phyloP scores from a whole-genome alignment of 768 basidiomycete species.

The Russula olivacea region DNA sequence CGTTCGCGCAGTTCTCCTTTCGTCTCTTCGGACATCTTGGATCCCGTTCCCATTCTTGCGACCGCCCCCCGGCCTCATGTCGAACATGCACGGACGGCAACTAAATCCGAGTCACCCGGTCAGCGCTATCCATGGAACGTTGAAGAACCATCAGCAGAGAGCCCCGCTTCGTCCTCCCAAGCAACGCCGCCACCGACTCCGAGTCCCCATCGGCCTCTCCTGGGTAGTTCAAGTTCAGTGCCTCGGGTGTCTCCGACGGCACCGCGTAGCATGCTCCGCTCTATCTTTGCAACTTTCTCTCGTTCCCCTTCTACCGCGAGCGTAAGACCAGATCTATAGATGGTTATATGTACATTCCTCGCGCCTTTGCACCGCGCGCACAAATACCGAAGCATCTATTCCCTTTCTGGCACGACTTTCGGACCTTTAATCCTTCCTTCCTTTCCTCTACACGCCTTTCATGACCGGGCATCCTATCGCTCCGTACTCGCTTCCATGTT shows the following conservation, averaged over 20 bases:
- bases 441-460: constrained; percentile 1
- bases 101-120: neutral
- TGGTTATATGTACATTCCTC: neutral
- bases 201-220: neutral
- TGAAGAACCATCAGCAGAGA: neutral
- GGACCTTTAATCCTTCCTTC: neutral
- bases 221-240: neutral
- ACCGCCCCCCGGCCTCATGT: neutral
- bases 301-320: constrained; percentile 10
- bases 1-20: constrained; percentile 22
- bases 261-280: constrained; percentile 17
- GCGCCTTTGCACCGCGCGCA: neutral
- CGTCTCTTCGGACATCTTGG: constrained; percentile 9
- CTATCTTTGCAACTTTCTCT: constrained; percentile 19
- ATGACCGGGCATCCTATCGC: constrained; percentile 2
- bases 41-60: neutral
- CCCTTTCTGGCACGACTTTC: constrained; percentile 7
- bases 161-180: neutral
- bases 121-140: neutral
- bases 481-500: constrained; percentile 13
- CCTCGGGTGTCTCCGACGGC: constrained; percentile 4
- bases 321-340: constrained; percentile 3
- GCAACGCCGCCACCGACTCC: neutral
- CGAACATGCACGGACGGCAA: neutral
- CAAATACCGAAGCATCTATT: neutral